Evolutionary conservation across 768 basidiomycete genomes (phyloP).

Genomic region (Tulasnella sp.): DNA sequence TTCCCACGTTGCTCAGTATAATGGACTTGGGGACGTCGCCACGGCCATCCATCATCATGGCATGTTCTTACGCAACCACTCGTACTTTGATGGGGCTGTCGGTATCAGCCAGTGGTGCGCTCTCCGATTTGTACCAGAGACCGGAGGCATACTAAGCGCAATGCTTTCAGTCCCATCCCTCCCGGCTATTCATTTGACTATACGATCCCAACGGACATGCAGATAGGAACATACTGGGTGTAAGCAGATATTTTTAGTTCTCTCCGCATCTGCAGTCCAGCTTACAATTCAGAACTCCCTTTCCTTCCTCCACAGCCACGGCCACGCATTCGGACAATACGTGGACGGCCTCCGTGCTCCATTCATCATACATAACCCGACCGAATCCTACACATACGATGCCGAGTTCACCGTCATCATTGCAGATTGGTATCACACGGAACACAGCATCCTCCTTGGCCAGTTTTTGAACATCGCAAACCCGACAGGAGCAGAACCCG

Average conservation of each 20-base stretch:
- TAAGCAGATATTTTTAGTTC: conserved; percentile 30
- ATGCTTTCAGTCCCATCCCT: conserved; percentile 10
- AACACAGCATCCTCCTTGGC: conserved; percentile 50
- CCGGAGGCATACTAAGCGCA: background rate
- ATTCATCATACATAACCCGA: conserved; percentile 49
- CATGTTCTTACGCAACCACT: conserved; percentile 81
- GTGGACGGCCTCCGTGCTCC: conserved; percentile 89
- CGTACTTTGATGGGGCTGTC: conserved; percentile 84
- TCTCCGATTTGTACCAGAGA: background rate
- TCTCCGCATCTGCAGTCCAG: too few relatives aligned
- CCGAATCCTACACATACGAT: conserved; percentile 58
- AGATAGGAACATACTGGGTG: conserved; percentile 75
- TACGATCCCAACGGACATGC: conserved; percentile 53
- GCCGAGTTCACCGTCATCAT: conserved; percentile 81
- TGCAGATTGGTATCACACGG: conserved; percentile 85
- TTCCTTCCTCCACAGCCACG: conserved; percentile 15
- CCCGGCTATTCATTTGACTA: conserved; percentile 62
- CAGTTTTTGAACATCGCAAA: conserved; percentile 61
- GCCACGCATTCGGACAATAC: conserved; percentile 60
- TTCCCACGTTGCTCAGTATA: background rate
- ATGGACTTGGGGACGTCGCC: conserved; percentile 54
- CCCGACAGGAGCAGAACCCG: conserved; percentile 77
- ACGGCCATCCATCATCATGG: conserved; percentile 86
- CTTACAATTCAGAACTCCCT: background rate
- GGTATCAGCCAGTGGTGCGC: conserved; percentile 73